Conservation (phyloP, 768 basidiomycete species). For the Sporobolomyces phaffii region DNA sequence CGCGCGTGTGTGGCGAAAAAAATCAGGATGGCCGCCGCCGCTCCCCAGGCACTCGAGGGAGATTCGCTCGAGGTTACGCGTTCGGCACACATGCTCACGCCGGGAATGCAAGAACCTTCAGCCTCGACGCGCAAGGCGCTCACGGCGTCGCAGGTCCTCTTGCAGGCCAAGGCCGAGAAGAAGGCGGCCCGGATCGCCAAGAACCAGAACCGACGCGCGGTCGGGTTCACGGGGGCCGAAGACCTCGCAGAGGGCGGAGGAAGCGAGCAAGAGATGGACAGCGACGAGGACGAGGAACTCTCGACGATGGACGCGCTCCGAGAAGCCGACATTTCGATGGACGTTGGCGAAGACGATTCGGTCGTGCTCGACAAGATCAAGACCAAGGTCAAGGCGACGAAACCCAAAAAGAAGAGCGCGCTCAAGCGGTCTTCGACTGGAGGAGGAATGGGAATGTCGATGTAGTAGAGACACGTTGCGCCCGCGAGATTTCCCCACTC, state of each 20-base stretch:
- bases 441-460: conserved; percentile 32
- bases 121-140: conserved; percentile 39
- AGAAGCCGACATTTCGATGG: conserved; percentile 34
- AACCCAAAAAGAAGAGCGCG: conserved; percentile 25
- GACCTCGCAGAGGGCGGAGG: conserved; percentile 30
- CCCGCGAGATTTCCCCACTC: neutral
- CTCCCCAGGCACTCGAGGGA: conserved; percentile 27
- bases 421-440: conserved; percentile 20
- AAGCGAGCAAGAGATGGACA: conserved; percentile 17
- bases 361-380: conserved; percentile 38
- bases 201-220: conserved; percentile 20
- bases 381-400: conserved; percentile 32
- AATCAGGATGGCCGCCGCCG: conserved; percentile 42
- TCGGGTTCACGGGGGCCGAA: conserved; percentile 36
- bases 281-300: conserved; percentile 35
- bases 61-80: conserved; percentile 42
- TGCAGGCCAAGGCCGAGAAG: conserved; percentile 37
- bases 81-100: conserved; percentile 40
- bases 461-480: neutral
- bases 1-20: conserved; percentile 7
- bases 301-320: conserved; percentile 27
- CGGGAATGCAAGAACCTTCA: conserved; percentile 27
- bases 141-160: conserved; percentile 35
- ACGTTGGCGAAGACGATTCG: conserved; percentile 25
- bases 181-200: conserved; percentile 34